These are phyloP conservation scores for Ceriops zippeliana DNA, from an alignment of 345 rosid genomes.

Conservation along the genomic window DNA sequence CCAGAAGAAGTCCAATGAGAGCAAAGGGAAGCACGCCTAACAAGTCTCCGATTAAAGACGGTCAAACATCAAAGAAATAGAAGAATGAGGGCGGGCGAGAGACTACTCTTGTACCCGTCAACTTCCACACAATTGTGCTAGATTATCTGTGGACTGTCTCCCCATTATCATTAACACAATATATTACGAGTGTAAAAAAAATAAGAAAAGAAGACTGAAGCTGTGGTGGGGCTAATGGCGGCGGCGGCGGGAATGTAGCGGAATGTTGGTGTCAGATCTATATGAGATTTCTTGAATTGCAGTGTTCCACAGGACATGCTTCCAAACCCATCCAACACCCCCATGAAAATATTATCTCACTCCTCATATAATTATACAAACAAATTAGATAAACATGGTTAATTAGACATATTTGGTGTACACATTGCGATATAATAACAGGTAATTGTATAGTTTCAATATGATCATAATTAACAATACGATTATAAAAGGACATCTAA, in stretches of 20 bases:
- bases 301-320: conserved; percentile 25
- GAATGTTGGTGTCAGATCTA: conserved; percentile 38
- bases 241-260: conserved; percentile 29
- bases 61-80: conserved; percentile 14
- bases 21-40: conserved; percentile 21
- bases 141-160: too few relatives aligned
- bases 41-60: conserved; percentile 18
- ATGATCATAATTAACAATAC: too few relatives aligned
- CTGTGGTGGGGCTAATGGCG: not conserved
- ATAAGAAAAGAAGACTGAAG: not conserved
- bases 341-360: not conserved
- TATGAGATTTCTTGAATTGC: conserved; percentile 26
- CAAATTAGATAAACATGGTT: too few relatives aligned
- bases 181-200: too few relatives aligned
- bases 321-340: conserved; percentile 22
- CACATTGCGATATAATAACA: too few relatives aligned
- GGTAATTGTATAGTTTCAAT: too few relatives aligned
- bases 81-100: not conserved
- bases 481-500: too few relatives aligned
- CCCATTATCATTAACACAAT: too few relatives aligned
- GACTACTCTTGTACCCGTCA: too few relatives aligned
- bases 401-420: too few relatives aligned
- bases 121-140: too few relatives aligned
- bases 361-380: too few relatives aligned
- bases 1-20: not conserved